Conservation (phyloP, 441 rosid species). For the Viola pubescens region DNA sequence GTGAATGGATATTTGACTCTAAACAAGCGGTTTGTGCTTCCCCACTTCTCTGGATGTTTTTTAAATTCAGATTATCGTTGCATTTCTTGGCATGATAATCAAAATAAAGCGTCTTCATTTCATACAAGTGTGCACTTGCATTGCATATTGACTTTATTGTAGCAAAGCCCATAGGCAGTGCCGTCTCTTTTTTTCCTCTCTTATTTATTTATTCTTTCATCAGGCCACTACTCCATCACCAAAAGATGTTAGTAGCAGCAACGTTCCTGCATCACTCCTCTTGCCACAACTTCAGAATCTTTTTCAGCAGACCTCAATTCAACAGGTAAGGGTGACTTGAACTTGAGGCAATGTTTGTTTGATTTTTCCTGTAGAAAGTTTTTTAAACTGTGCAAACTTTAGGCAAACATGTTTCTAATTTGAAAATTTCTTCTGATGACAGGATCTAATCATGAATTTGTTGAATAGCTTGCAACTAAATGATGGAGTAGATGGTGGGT, state of each 20-base stretch:
- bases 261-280: conserved; percentile 35
- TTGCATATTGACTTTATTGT: too few species aligned
- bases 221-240: conserved; percentile 55
- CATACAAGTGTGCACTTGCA: too few species aligned
- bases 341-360: conserved; percentile 1
- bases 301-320: conserved; percentile 76
- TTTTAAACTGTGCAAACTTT: conserved; percentile 4
- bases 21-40: conserved; percentile 48
- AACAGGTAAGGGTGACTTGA: conserved; percentile 53
- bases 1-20: conserved; percentile 75
- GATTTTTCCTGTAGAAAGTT: conserved; percentile 2
- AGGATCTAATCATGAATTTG: conserved; percentile 73
- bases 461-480: conserved; percentile 55
- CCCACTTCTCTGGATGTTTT: conserved; percentile 2
- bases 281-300: conserved; percentile 87
- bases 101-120: too few species aligned
- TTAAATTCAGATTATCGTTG: not conserved
- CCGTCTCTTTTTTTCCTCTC: conserved; percentile 6
- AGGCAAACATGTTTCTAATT: not conserved
- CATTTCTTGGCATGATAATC: too few species aligned
- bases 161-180: not conserved
- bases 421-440: conserved; percentile 19
- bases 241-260: conserved; percentile 44
- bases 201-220: too few species aligned
- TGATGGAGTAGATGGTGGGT: conserved; percentile 65